Evolutionary conservation across 2,329 filamentous ascomycete species (phyloP), one percentile per base, ranked within the genome.

Genomic region (Beauveria scarabaeidicola): DNA sequence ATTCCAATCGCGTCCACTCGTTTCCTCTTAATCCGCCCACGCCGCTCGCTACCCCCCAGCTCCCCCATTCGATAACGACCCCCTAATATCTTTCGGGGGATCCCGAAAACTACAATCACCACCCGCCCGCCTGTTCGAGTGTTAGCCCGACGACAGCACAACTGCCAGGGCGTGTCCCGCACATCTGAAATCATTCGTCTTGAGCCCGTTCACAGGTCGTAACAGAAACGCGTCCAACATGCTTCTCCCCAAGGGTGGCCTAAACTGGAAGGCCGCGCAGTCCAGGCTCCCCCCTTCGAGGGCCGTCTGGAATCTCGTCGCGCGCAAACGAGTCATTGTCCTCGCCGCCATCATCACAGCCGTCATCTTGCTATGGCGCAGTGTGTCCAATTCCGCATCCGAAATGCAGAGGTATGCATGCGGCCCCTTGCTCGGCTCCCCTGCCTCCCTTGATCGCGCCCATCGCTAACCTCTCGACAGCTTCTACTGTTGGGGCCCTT

Each of bases 401-500:
- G 90, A 96, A 70, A 90, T 96, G 85, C 91, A 96, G 79, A 95
- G 86, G 93, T 97, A 81, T 68, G 81, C 64, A 32, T 36, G 51
- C 29, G 3, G 13, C 9, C 29, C 11, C 19, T 25, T 23, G n/a
- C 57, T 60, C 17, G 60, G 52, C 44, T 36, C n/a, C 19, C 21
- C 40, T 23, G 11, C 50, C 32, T 21, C 48, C 52, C 32, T 41
- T 15, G n/a, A 29, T 41, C 19, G 32, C 25, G 52, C 27, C 27
- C 25, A 44, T 56, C 25, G 52, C 61, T 62, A 46, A 60, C 29
- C 17, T 5, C 7, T 43, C 27, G 25, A 48, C 69, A 97, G 93
- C 76, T 97, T 96, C 76, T 96, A 96, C 77, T 99, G 94, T 79
- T 97, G 91, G 83, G 94, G 94, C 13, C 93, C 94, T 15, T 85